These are phyloP conservation scores for Penicillium fimorum DNA, from an alignment of 495 filamentous ascomycete genomes.

Conservation along the genomic window DNA sequence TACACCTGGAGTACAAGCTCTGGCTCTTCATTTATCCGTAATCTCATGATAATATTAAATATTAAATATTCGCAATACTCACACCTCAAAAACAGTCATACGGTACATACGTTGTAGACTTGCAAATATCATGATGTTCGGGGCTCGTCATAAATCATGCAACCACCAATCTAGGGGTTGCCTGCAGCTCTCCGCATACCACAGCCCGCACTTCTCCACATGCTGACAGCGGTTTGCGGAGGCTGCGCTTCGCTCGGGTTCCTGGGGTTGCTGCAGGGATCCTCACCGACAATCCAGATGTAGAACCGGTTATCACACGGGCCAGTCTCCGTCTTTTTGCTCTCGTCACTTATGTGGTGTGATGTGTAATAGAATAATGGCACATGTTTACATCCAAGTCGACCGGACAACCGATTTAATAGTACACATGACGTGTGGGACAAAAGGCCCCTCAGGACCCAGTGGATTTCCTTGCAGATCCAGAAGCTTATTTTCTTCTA, in stretches of 20 bases:
- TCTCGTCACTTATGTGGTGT: background rate
- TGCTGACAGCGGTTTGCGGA: background rate
- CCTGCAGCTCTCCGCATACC: background rate
- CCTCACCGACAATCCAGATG: slow-evolving; percentile 9
- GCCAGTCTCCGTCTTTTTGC: background rate
- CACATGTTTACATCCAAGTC: background rate
- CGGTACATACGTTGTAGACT: background rate
- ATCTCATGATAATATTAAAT: background rate
- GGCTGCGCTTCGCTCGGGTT: background rate
- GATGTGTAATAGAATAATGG: background rate
- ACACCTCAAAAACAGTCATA: background rate
- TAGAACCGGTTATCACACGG: background rate
- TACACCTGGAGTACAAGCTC: too few species aligned
- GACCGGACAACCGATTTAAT: background rate
- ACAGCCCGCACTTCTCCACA: background rate
- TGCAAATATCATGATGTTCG: background rate
- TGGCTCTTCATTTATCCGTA: background rate
- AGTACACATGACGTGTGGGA: background rate
- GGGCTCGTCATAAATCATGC: background rate
- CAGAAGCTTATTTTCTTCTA: slow-evolving; percentile 5
- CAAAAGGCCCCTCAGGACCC: background rate
- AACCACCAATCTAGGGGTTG: background rate
- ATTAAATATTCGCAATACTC: background rate
- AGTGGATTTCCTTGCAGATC: background rate
- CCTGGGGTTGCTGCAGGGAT: background rate